Percentiles rank a stretch among this genome's conserved stretches.
These are phyloP conservation scores for Dalbergia cochinchinensis DNA, from an alignment of 306 rosid species.

Conservation along the genomic window DNA sequence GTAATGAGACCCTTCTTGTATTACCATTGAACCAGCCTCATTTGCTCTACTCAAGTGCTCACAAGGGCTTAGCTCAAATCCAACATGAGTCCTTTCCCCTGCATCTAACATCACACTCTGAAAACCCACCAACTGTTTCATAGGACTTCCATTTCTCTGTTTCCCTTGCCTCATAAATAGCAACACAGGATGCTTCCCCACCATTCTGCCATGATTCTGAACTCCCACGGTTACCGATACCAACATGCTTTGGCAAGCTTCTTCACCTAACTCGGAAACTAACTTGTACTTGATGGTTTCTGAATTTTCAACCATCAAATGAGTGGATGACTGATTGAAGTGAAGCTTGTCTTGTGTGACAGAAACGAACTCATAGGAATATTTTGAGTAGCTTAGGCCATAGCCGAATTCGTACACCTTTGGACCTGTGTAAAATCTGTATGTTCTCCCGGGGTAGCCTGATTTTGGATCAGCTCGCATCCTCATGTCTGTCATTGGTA, in stretches of 20 bases:
- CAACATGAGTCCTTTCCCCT: constrained; percentile 64
- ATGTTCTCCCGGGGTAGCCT: constrained; percentile 86
- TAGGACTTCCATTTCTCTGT: constrained; percentile 56
- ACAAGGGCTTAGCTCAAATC: constrained; percentile 78
- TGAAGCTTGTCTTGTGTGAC: constrained; percentile 57
- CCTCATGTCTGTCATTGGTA: constrained; percentile 98
- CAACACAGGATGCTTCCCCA: constrained; percentile 82
- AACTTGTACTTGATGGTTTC: constrained; percentile 62
- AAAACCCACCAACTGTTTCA: constrained; percentile 79
- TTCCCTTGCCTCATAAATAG: constrained; percentile 58
- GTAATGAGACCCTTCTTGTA: constrained; percentile 79
- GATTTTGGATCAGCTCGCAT: constrained; percentile 76
- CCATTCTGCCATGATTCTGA: constrained; percentile 73
- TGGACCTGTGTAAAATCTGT: constrained; percentile 81
- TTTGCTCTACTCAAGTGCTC: constrained; percentile 80
- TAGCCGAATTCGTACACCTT: constrained; percentile 81
- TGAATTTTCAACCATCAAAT: constrained; percentile 46
- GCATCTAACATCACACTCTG: constrained; percentile 64
- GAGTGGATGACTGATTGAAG: constrained; percentile 64
- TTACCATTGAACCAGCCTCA: constrained; percentile 72
- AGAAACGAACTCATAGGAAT: constrained; percentile 64
- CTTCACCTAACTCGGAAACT: constrained; percentile 65
- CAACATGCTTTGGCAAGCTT: constrained; percentile 61
- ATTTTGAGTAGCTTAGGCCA: constrained; percentile 90
- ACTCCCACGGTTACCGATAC: constrained; percentile 62